These are phyloP conservation scores for Cyclotella sp. DNA, from an alignment of 108 stramenopile species.

Conservation along the genomic window DNA sequence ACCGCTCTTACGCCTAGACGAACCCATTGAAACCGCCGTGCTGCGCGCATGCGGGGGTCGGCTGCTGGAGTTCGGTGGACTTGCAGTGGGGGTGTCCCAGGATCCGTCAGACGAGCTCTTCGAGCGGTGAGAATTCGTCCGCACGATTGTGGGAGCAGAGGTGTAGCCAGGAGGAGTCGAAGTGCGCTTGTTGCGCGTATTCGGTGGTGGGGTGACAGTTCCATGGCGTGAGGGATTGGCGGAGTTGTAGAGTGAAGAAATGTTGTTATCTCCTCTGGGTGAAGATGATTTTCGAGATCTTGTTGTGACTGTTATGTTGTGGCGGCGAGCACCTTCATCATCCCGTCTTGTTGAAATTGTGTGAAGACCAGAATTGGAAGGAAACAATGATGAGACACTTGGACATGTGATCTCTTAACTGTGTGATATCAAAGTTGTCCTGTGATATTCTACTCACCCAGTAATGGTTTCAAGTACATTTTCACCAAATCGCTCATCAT, in stretches of 20 bases:
- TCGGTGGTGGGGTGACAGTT: constrained; percentile 39
- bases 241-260: background rate
- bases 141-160: constrained; percentile 8
- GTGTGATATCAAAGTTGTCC: background rate
- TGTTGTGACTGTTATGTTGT: constrained; percentile 24
- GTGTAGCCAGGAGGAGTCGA: constrained; percentile 29
- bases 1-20: constrained; percentile 13
- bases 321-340: constrained; percentile 20
- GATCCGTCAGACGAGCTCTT: constrained; percentile 54
- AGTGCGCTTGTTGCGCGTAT: constrained; percentile 22
- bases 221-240: constrained; percentile 19
- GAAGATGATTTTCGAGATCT: constrained; percentile 11
- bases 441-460: constrained; percentile 24
- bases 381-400: background rate
- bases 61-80: constrained; percentile 27
- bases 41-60: constrained; percentile 28
- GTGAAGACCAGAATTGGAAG: background rate
- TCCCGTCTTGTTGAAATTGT: constrained; percentile 13
- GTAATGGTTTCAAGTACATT: constrained; percentile 43
- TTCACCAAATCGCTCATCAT: constrained; percentile 25
- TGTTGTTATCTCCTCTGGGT: constrained; percentile 9
- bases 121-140: constrained; percentile 38
- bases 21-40: background rate
- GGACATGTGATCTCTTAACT: background rate
- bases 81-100: constrained; percentile 45